Base-by-base conservation (phyloP, 2,329 filamentous ascomycete species). In the Aspergillus sp. region DNA sequence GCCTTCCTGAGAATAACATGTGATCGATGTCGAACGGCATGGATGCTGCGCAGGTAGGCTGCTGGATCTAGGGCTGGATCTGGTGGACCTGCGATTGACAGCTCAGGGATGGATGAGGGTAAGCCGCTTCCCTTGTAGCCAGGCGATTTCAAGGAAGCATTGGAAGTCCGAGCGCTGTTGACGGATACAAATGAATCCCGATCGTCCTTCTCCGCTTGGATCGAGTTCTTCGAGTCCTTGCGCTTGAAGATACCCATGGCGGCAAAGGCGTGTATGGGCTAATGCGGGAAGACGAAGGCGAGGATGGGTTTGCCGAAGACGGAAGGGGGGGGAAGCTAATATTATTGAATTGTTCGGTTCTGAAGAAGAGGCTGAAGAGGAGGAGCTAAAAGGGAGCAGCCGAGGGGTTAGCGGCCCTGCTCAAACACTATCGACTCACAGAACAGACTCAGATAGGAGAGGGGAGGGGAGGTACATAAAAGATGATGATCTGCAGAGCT, bases 41-140 rank as follows among this genome's bases (percentile, higher is more conserved):
- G 87, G 69, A 98, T 86, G 77, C 92, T 97, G 71, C 90, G 87
- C 68, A 99, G 84, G 76, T 98, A 98, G 60, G 88, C 93, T 23
- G 90, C 91, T 19, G 93, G 93, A 73, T 98, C 91, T 66, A 93
- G 82, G 61, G 88, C 84, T 68, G 93, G 93, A 76, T 98, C 93
- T 27, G 93, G 93, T 15, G 92, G 87, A 69, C 87, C 88, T 50
- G 93, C 90, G 48, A 98, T 84, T 63, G 91, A 85, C 68, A 96
- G 82, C 74, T 92, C 90, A 66, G 89, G 87, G 64, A 93, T 83
- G 58, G 80, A 74, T 12, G 74, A 75, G 35, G 79, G 79, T 50
- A 76, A 73, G 63, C 81, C 75, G 58, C 77, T 77, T 64, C 76
- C 78, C 61, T 75, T 79, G 55, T 74, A 76, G 58, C 76, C 74